Evolutionary conservation across 768 basidiomycete genomes (phyloP).

Genomic region (Tulasnella sp.): DNA sequence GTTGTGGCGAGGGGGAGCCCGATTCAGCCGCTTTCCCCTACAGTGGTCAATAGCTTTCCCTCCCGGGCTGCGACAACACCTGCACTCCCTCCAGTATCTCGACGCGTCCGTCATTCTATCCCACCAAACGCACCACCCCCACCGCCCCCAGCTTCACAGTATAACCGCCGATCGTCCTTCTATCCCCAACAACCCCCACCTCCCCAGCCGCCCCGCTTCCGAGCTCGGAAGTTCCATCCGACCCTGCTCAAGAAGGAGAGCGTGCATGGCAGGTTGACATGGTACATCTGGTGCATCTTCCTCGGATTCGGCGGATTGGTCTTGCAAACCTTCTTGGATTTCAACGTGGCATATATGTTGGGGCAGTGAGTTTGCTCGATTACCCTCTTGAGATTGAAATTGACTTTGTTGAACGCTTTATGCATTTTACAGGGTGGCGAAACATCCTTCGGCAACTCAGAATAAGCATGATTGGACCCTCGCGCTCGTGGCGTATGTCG

Average conservation of each 20-base stretch:
- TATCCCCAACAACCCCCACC: neutral
- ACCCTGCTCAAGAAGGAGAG: conserved; percentile 57
- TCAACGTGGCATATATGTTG: conserved; percentile 76
- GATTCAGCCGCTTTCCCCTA: conserved; percentile 33
- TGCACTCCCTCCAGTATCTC: conserved; percentile 23
- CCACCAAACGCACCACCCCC: conserved; percentile 29
- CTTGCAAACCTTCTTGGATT: conserved; percentile 78
- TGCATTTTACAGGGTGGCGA: conserved; percentile 46
- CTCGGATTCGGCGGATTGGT: conserved; percentile 53
- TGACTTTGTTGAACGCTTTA: neutral
- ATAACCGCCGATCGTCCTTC: neutral
- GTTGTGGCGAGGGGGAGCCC: conserved; percentile 1
- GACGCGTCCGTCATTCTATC: conserved; percentile 35
- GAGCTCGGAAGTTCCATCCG: conserved; percentile 54
- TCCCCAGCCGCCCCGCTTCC: conserved; percentile 43
- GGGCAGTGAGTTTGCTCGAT: conserved; percentile 52
- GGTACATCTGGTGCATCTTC: conserved; percentile 55
- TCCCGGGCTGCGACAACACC: conserved; percentile 24
- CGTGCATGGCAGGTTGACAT: conserved; percentile 27
- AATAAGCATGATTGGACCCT: conserved; percentile 54
- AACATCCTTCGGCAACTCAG: conserved; percentile 56
- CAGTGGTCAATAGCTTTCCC: neutral
- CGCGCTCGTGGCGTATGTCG: conserved; percentile 70
- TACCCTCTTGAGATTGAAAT: conserved; percentile 5
- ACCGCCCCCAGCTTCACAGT: conserved; percentile 4